Evolutionary conservation across 352 stramenopile species (phyloP), one percentile per base, ranked within the genome.

Genomic region (Phytophthora syringae): DNA sequence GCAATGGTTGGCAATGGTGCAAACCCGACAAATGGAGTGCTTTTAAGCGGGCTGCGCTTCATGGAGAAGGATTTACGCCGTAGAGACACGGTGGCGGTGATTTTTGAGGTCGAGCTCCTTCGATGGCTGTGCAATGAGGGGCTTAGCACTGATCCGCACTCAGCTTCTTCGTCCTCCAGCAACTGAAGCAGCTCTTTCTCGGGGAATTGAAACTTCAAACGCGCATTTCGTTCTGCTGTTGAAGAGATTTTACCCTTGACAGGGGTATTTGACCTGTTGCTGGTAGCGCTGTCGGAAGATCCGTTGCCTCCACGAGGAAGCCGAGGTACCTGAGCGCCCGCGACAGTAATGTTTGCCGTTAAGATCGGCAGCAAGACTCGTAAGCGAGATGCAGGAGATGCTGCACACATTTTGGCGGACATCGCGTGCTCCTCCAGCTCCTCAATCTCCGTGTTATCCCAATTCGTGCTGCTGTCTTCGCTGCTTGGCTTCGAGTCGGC

Each of bases 61-160:
- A 90, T 86, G 34, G 71, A 77, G 65, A 92, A 92, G 1, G 80
- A 92, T 47, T 86, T 85, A 15, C 83, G 67, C 9, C 80, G 72
- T 28, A 92, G 59, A 7, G 82, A 67, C 6, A 91, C 70, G 5
- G 68, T 49, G 0, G 68, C 74, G 6, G 71, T 73, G 52, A 86
- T 84, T 20, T 62, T 72, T 1, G 67, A 67, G 9, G 63, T 74
- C 5, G 71, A 67, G 39, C 70, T 86, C 13, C 72, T 60, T 0
- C 70, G 68, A 39, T 72, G 53, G 21, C 71, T 60, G 7, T 68
- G 22, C 18, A 47, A 22, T 37, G 22, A 50, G 40, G 28, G 51
- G 22, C 59, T 60, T 13, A 37, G 21, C 10, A 50, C 11, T 16
- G 40, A 49, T 2, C 51, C 44, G 27, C 36, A 13, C 1, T 66